phyloP scores from a whole-genome alignment of 192 early-diverging fungal species.

The Lobulomyces angularis region DNA sequence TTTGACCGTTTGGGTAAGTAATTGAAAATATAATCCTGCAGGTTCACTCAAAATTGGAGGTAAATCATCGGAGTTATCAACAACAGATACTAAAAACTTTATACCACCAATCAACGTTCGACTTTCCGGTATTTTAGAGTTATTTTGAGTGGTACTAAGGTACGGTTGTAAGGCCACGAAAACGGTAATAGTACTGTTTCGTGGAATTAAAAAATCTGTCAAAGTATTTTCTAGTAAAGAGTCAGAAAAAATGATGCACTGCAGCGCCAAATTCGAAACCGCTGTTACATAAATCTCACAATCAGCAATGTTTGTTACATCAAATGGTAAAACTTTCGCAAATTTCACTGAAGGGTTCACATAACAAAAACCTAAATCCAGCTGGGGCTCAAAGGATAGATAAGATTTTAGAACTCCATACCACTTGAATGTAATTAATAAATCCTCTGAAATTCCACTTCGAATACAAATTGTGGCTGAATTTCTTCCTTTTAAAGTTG shows the following conservation, averaged over 20 bases:
- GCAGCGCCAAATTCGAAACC: constrained; percentile 65
- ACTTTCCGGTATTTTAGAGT: constrained; percentile 1
- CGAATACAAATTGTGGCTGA: too few relatives aligned
- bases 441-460: too few relatives aligned
- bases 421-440: not conserved
- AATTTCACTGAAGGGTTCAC: constrained; percentile 61
- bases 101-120: constrained; percentile 71
- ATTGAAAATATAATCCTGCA: constrained; percentile 9
- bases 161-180: constrained; percentile 70
- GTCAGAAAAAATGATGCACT: constrained; percentile 61
- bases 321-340: constrained; percentile 55
- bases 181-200: constrained; percentile 36
- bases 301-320: constrained; percentile 57
- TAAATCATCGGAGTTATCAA: constrained; percentile 19
- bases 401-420: constrained; percentile 15
- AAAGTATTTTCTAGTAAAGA: constrained; percentile 20
- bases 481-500: too few relatives aligned
- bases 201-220: constrained; percentile 35
- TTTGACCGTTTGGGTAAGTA: constrained; percentile 61
- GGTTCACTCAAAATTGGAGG: not conserved
- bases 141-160: not conserved
- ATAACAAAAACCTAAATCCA: constrained; percentile 76
- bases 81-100: constrained; percentile 49
- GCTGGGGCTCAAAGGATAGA: constrained; percentile 41
- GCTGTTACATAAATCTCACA: constrained; percentile 58